Percentiles rank a stretch among this genome's conserved stretches.
phyloP scores from a whole-genome alignment of 371 early-diverging fungal genomes.

The Racocetra persica region DNA sequence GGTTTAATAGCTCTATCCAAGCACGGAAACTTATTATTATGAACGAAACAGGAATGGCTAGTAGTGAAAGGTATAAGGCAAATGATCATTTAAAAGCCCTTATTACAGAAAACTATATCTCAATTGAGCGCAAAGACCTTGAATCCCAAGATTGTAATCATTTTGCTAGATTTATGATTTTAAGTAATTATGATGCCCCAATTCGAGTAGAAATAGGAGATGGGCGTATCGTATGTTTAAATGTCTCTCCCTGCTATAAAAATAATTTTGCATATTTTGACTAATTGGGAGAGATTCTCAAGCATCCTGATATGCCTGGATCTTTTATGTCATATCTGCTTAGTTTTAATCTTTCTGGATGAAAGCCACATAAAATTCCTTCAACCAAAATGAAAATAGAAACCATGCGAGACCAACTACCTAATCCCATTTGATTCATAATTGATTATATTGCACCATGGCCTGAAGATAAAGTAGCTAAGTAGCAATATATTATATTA shows the following conservation, averaged over 20 bases:
- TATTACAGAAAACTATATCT: slow-evolving; percentile 23
- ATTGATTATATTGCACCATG: slow-evolving; percentile 4
- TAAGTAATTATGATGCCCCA: slow-evolving; percentile 13
- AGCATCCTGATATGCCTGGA: slow-evolving; percentile 5
- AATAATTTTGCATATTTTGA: slow-evolving; percentile 19
- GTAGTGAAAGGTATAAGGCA: neutral
- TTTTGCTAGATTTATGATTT: neutral
- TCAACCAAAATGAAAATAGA: slow-evolving; percentile 2
- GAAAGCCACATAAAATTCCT: neutral
- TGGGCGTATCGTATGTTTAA: slow-evolving; percentile 2
- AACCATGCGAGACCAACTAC: neutral
- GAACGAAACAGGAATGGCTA: neutral
- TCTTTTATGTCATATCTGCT: slow-evolving; percentile 14
- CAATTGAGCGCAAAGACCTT: slow-evolving; percentile 7
- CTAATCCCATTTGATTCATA: neutral
- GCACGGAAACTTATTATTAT: neutral
- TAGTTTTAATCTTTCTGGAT: neutral
- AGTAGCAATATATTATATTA: neutral
- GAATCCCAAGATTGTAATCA: neutral
- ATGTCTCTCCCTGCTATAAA: slow-evolving; percentile 20
- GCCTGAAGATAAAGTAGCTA: neutral
- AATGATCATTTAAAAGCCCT: no score
- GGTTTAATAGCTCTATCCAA: slow-evolving; percentile 9
- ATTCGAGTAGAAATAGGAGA: neutral
- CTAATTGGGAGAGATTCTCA: neutral